Base-by-base conservation (phyloP, 2,329 filamentous ascomycete species). In the Periconia sp. region DNA sequence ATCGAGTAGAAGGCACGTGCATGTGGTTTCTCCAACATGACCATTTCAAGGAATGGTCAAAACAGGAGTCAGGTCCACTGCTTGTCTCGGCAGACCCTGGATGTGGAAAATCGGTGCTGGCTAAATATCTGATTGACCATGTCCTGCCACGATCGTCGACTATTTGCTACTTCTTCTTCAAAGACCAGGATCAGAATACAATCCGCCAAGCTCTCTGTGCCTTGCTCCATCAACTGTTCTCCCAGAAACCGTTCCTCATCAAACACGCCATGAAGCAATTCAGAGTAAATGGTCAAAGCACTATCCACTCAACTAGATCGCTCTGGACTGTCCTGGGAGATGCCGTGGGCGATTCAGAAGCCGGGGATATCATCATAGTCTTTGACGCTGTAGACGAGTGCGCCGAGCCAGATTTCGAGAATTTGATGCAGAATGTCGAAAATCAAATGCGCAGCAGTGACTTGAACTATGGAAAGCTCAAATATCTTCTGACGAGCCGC, bases 161-260 rank as follows among this genome's bases (percentile, higher is more conserved):
- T 30, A 50, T 63, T 41, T 63, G 60, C 55, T 63, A 63, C 54
- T 61, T 60, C 59, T 63, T 63, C 47, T 63, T 63, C 47, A 61
- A 58, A 56, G 60, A 61, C 17, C 55, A 61, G 45, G 59, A 57
- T 31, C 59, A 63, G 50, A 52, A 56, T 37, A 52, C 53, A 47
- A 55, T 63, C n/a, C 52, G 61, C 46, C 49, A 60, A 43, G 59
- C 59, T 41, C 57, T 61, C 30, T 61, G 61, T 52, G 61, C 61
- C 37, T 44, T 63, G 40, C 54, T 63, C 41, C 61, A 63, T 44
- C 59, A 63, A 43, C 50, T 63, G 14, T 59, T 63, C 37, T 59
- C 49, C 30, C 37, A 56, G 8, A 60, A 62, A 30, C 57, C 49
- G 46, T 37, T 20, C 41, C 44, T 63, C 23, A 52, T 63, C 35